phyloP scores from a whole-genome alignment of 2,329 filamentous ascomycete genomes.

The Penicillium sp. region DNA sequence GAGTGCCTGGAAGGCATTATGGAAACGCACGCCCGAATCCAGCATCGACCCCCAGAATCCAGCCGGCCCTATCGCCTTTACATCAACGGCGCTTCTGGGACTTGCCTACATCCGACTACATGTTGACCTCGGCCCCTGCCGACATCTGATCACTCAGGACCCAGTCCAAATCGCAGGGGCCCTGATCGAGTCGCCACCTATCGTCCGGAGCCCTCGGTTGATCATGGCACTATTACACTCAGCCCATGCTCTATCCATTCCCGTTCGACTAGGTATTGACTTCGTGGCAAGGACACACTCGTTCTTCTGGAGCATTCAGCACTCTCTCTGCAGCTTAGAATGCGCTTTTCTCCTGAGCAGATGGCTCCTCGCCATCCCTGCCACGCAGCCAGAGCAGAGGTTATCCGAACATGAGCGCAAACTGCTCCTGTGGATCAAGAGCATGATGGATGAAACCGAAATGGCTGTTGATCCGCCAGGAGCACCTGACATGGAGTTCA shows the following conservation, averaged over 20 bases:
- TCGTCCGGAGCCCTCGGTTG: constrained; percentile 46
- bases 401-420: constrained; percentile 49
- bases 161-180: constrained; percentile 47
- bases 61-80: constrained; percentile 54
- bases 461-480: constrained; percentile 43
- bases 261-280: constrained; percentile 52
- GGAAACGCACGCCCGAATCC: constrained; percentile 54
- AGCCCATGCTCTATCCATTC: constrained; percentile 55
- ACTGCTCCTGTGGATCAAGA: constrained; percentile 48
- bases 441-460: constrained; percentile 51
- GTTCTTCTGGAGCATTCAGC: constrained; percentile 56
- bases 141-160: constrained; percentile 49
- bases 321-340: constrained; percentile 54
- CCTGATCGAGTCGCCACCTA: constrained; percentile 43
- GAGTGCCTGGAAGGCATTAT: constrained; percentile 52
- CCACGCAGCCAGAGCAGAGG: constrained; percentile 42
- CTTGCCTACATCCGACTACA: constrained; percentile 49
- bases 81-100: constrained; percentile 48
- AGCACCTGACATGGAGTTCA: constrained; percentile 42
- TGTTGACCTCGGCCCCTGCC: constrained; percentile 48
- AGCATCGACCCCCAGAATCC: constrained; percentile 54
- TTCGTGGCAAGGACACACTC: constrained; percentile 55
- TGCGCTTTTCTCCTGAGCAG: constrained; percentile 51
- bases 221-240: constrained; percentile 53
- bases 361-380: constrained; percentile 47